Conservation (phyloP, 1,284 basidiomycete genomes). For the Hemileia vastatrix region DNA sequence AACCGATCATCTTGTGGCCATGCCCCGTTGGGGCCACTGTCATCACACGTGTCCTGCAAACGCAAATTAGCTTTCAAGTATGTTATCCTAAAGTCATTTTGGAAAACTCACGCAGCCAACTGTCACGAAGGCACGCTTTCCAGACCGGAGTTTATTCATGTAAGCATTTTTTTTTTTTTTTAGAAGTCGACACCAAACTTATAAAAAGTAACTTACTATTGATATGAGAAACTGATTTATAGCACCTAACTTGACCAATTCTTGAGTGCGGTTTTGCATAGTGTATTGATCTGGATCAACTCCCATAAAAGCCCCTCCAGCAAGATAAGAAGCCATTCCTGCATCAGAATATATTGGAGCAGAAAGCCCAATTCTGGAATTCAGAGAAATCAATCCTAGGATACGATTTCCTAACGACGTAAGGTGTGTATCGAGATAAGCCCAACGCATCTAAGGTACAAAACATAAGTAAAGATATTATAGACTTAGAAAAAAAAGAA, state of each 20-base stretch:
- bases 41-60: not conserved
- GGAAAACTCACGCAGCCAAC: constrained; percentile 3
- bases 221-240: constrained; percentile 2
- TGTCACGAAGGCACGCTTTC: too few species aligned
- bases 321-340: not conserved
- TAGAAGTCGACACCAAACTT: too few species aligned
- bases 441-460: not conserved
- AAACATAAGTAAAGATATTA: not conserved
- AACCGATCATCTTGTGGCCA: constrained; percentile 13
- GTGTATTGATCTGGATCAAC: not conserved
- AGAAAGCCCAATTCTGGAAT: not conserved
- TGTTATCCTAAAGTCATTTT: not conserved
- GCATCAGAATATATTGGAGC: not conserved
- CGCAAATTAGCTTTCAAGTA: too few species aligned
- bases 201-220: not conserved
- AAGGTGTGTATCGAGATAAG: constrained; percentile 6
- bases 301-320: not conserved
- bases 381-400: not conserved
- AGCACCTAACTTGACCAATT: not conserved
- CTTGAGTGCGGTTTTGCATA: not conserved
- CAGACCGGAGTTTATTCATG: too few species aligned
- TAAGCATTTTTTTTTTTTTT: too few species aligned
- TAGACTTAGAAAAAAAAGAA: too few species aligned
- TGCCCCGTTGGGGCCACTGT: constrained; percentile 1
- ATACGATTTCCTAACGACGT: not conserved